phyloP scores from a whole-genome alignment of 768 basidiomycete species.

The Suillus variegatus region DNA sequence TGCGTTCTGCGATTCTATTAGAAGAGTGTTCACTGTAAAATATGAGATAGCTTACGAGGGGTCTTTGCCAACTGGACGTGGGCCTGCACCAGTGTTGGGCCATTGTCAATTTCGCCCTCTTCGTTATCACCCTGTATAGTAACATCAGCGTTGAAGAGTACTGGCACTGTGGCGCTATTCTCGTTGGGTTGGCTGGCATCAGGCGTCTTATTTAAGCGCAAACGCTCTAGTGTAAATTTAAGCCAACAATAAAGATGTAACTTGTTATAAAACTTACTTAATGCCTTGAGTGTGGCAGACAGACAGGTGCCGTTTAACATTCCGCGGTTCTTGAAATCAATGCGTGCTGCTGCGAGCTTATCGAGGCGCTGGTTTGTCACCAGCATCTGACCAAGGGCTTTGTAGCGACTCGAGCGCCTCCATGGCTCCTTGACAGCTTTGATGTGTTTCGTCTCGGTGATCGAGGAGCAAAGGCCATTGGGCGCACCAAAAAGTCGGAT shows the following conservation, averaged over 20 bases:
- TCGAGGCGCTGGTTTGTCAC: constrained; percentile 27
- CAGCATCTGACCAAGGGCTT: constrained; percentile 35
- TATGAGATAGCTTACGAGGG: background rate
- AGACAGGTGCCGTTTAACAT: background rate
- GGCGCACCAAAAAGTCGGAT: constrained; percentile 27
- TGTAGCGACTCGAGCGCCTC: constrained; percentile 30
- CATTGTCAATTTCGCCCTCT: background rate
- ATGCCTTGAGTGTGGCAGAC: too few species aligned
- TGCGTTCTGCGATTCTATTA: too few species aligned
- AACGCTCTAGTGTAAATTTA: background rate
- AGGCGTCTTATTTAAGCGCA: background rate
- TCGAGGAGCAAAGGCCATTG: constrained; percentile 24
- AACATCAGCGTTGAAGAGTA: too few species aligned
- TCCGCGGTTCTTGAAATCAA: constrained; percentile 13
- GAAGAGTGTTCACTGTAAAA: background rate
- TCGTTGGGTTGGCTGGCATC: too few species aligned
- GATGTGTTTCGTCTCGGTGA: constrained; percentile 14
- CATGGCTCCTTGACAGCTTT: constrained; percentile 31
- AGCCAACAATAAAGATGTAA: background rate
- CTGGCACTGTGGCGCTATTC: too few species aligned
- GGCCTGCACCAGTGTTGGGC: background rate
- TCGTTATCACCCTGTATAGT: background rate
- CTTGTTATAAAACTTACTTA: too few species aligned
- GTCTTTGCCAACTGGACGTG: background rate
- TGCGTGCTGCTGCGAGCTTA: constrained; percentile 24